These are phyloP conservation scores for Jackrogersella minutella DNA, from an alignment of 495 filamentous ascomycete genomes.

Conservation along the genomic window DNA sequence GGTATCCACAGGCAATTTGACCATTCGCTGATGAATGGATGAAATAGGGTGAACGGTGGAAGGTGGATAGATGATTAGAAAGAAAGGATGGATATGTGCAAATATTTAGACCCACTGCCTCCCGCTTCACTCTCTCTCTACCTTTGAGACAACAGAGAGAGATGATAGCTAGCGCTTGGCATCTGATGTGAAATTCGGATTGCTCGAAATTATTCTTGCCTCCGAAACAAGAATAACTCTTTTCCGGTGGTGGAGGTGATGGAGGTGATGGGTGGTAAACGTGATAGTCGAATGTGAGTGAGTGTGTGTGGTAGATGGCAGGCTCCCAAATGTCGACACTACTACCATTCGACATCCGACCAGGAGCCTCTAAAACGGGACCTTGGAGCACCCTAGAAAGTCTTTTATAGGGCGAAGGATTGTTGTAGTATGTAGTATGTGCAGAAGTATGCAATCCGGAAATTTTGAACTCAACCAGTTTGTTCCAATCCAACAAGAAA, in stretches of 20 bases:
- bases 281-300: constrained; percentile 21
- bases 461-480: not conserved
- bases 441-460: no score
- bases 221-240: constrained; percentile 1
- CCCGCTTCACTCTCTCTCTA: constrained; percentile 15
- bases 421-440: not conserved
- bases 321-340: constrained; percentile 13
- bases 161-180: constrained; percentile 2
- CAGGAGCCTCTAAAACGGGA: constrained; percentile 2
- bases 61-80: constrained; percentile 1
- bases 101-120: constrained; percentile 21
- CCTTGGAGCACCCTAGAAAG: not conserved
- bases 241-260: constrained; percentile 1
- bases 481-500: not conserved
- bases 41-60: constrained; percentile 9
- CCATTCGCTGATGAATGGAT: constrained; percentile 7
- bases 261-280: constrained; percentile 13
- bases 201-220: not conserved
- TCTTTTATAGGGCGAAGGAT: not conserved
- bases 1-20: constrained; percentile 34
- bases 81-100: constrained; percentile 5
- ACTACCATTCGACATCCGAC: constrained; percentile 11
- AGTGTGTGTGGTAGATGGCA: constrained; percentile 31
- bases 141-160: constrained; percentile 12
- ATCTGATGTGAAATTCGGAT: constrained; percentile 13